Evolutionary conservation across 805 yeast genomes (phyloP).

Genomic region (Helenozyma baotianmanensis): DNA sequence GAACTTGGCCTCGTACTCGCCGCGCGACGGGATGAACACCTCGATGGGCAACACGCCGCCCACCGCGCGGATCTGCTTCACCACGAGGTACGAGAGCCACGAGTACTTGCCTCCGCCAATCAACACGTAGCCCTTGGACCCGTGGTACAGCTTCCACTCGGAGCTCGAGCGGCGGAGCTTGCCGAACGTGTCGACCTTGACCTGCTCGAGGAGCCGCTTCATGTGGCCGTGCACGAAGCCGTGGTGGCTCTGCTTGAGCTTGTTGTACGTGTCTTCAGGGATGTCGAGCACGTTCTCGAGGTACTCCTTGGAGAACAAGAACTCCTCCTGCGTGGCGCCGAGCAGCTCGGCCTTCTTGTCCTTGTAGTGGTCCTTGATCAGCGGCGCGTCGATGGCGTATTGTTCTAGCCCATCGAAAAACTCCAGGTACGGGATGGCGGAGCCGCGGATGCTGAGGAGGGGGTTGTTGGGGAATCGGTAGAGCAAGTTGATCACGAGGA

Average conservation of each 20-base stretch:
- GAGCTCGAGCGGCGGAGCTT: constrained; percentile 29
- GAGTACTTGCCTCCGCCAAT: constrained; percentile 52
- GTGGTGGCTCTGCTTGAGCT: constrained; percentile 35
- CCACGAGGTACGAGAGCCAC: constrained; percentile 48
- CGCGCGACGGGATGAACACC: constrained; percentile 40
- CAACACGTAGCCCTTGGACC: constrained; percentile 39
- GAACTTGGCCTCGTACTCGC: constrained; percentile 43
- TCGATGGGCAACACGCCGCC: constrained; percentile 50
- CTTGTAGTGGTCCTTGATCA: constrained; percentile 40
- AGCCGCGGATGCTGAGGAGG: no score
- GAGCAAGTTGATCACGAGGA: constrained; percentile 1
- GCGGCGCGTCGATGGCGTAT: constrained; percentile 33
- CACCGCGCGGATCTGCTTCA: constrained; percentile 40
- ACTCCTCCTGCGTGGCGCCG: constrained; percentile 35
- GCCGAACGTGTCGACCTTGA: constrained; percentile 33
- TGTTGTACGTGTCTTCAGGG: constrained; percentile 26
- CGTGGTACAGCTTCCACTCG: constrained; percentile 33
- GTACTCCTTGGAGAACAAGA: constrained; percentile 44
- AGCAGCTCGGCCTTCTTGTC: constrained; percentile 41
- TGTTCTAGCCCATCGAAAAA: constrained; percentile 30
- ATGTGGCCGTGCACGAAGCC: constrained; percentile 29
- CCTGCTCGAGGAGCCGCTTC: constrained; percentile 21
- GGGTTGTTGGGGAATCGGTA: not conserved
- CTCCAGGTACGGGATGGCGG: constrained; percentile 1
- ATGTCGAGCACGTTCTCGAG: constrained; percentile 41